phyloP scores from a whole-genome alignment of 225 moss, liverwort and hornwort genomes.

The Thuidium tamariscinum region DNA sequence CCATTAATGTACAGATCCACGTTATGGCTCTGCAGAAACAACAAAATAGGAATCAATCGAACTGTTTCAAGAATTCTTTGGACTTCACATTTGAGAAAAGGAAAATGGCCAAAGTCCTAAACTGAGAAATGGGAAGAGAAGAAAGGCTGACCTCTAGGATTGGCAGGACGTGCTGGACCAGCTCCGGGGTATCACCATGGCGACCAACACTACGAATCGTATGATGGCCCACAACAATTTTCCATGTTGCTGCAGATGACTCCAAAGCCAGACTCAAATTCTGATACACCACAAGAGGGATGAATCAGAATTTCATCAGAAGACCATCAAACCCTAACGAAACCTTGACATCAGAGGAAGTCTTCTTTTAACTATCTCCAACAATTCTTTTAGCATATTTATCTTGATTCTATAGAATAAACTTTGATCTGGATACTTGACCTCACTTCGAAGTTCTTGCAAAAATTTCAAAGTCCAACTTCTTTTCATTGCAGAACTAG shows the following conservation, averaged over 20 bases:
- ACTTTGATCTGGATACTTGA: neutral
- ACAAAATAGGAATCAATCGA: neutral
- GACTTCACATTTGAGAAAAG: neutral
- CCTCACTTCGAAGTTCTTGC: neutral
- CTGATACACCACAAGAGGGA: conserved; percentile 4
- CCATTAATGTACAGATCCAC: conserved; percentile 70
- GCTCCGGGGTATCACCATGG: conserved; percentile 53
- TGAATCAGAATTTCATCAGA: neutral
- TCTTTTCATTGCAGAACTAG: neutral
- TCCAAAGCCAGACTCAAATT: conserved; percentile 24
- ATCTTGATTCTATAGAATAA: neutral
- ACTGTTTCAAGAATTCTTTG: neutral
- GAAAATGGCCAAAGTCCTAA: neutral
- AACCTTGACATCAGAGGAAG: neutral
- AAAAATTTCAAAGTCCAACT: neutral
- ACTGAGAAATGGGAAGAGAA: neutral
- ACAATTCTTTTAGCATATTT: neutral
- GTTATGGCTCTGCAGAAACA: conserved; percentile 27
- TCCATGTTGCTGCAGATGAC: conserved; percentile 61
- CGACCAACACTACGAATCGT: conserved; percentile 57
- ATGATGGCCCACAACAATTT: conserved; percentile 74
- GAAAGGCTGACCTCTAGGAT: conserved; percentile 37
- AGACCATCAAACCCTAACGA: neutral
- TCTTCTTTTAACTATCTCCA: too few relatives aligned
- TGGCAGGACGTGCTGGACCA: conserved; percentile 42